A percentile compares a stretch with the other conserved stretches of the same genome.
phyloP scores from a whole-genome alignment of 1,139 yeast genomes.

The Pichia kudriavzevii region DNA sequence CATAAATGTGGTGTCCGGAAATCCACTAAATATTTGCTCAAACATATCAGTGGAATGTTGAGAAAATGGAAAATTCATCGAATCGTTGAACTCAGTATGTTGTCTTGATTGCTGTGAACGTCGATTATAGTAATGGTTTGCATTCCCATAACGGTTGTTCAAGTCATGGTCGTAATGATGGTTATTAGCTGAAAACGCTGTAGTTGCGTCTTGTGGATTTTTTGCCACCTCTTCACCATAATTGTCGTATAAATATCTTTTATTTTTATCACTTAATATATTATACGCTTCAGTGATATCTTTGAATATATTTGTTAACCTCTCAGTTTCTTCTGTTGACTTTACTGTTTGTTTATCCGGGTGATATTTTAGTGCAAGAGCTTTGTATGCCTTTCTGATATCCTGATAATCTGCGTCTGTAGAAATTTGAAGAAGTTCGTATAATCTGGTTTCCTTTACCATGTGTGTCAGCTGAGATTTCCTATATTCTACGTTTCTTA shows the following conservation, averaged over 20 bases:
- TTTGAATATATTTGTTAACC: constrained; percentile 34
- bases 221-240: constrained; percentile 48
- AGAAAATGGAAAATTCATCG: constrained; percentile 1
- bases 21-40: constrained; percentile 6
- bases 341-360: constrained; percentile 44
- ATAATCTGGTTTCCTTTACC: constrained; percentile 32
- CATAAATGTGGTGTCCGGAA: constrained; percentile 2
- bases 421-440: constrained; percentile 42
- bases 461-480: too few relatives aligned
- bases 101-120: neutral
- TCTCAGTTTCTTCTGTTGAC: constrained; percentile 53
- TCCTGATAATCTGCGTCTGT: constrained; percentile 37
- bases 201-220: constrained; percentile 13
- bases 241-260: constrained; percentile 42
- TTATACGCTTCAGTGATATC: constrained; percentile 49
- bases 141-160: neutral
- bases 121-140: neutral
- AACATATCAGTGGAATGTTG: constrained; percentile 5
- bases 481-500: too few relatives aligned
- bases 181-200: constrained; percentile 10
- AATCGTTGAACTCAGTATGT: neutral
- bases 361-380: constrained; percentile 45
- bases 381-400: constrained; percentile 45
- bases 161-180: constrained; percentile 6
- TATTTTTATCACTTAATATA: constrained; percentile 39